Evolutionary conservation across 2,329 filamentous ascomycete species (phyloP).

Genomic region (Diaporthe vaccinii): DNA sequence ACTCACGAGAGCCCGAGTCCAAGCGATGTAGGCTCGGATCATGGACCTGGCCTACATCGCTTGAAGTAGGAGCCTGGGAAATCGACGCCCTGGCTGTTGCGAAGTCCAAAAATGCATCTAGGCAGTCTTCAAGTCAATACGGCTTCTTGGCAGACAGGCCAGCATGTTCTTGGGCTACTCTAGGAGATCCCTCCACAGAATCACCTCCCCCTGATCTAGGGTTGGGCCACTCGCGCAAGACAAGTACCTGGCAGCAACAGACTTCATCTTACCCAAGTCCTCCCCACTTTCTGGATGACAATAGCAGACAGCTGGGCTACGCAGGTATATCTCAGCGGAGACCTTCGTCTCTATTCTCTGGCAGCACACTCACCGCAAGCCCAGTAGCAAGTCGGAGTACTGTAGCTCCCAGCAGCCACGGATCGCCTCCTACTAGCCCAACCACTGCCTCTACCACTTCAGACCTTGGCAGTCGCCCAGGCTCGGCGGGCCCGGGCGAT

Average conservation of each 20-base stretch:
- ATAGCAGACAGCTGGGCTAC: background rate
- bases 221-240: background rate
- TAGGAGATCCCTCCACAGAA: too few relatives aligned
- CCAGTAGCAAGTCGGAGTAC: conserved; percentile 22
- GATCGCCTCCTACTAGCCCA: conserved; percentile 30
- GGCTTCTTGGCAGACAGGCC: background rate
- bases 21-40: conserved; percentile 10
- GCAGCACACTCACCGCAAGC: conserved; percentile 13
- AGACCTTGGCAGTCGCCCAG: conserved; percentile 8
- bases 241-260: background rate
- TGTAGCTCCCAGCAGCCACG: background rate
- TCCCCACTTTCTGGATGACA: conserved; percentile 1
- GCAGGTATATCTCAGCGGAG: background rate
- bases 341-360: conserved; percentile 27
- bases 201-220: background rate
- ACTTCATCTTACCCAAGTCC: conserved; percentile 15
- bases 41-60: background rate
- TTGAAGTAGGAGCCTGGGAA: conserved; percentile 11
- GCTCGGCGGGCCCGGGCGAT: conserved; percentile 4
- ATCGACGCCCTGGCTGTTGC: conserved; percentile 17
- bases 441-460: conserved; percentile 9
- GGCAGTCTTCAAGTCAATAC: background rate
- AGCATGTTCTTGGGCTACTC: background rate
- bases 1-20: background rate
- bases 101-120: background rate